A percentile compares a stretch with the other conserved stretches of the same genome.
These are phyloP conservation scores for Fagopyrum homotropicum DNA, from an alignment of 148 eudicot species.

Conservation along the genomic window DNA sequence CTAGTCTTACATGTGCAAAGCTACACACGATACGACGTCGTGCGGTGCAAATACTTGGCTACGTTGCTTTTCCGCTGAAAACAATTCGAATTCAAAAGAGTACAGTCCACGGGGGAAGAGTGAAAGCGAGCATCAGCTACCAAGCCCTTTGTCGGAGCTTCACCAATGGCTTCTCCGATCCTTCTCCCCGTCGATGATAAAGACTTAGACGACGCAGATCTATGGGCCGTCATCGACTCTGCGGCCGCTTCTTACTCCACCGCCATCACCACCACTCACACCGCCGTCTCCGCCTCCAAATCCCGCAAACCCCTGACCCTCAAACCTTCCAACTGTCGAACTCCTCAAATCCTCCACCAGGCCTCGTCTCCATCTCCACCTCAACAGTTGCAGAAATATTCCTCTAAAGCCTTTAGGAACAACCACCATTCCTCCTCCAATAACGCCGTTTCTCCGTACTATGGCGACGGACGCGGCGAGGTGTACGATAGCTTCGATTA, in stretches of 20 bases:
- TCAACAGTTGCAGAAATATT: constrained; percentile 18
- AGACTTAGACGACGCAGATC: constrained; percentile 77
- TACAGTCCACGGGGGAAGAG: neutral
- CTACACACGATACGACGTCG: neutral
- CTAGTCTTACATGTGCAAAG: too few relatives aligned
- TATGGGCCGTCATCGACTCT: constrained; percentile 90
- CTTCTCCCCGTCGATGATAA: constrained; percentile 52
- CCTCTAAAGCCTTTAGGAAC: constrained; percentile 19
- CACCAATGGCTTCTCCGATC: constrained; percentile 33
- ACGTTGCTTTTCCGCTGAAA: neutral
- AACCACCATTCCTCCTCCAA: constrained; percentile 8
- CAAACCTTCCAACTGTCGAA: constrained; percentile 26
- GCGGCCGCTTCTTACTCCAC: constrained; percentile 60
- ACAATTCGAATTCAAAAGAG: neutral
- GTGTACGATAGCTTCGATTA: constrained; percentile 3
- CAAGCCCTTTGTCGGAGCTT: neutral
- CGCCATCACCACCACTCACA: constrained; percentile 23
- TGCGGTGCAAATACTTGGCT: neutral
- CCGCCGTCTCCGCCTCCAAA: constrained; percentile 24
- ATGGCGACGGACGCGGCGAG: constrained; percentile 6
- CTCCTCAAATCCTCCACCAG: constrained; percentile 25
- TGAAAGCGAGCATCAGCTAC: constrained; percentile 1
- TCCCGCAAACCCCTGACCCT: constrained; percentile 40
- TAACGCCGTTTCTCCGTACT: neutral
- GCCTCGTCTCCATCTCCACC: constrained; percentile 17